phyloP scores from a whole-genome alignment of 2,329 filamentous ascomycete genomes.

The Fusarium sp. region DNA sequence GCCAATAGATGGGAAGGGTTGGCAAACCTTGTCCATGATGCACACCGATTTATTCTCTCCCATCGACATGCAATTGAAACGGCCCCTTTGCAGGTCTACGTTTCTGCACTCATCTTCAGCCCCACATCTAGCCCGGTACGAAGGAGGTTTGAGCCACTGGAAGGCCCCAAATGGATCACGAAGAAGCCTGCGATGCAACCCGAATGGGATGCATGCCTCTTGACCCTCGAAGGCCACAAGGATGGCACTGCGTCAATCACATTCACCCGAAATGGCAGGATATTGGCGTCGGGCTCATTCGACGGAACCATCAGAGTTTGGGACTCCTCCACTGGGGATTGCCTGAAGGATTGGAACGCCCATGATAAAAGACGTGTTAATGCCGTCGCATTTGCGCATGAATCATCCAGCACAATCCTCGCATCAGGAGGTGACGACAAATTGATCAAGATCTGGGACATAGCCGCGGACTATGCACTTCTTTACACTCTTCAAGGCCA shows the following conservation, averaged over 20 bases:
- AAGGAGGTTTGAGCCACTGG: not conserved
- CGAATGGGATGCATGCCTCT: not conserved
- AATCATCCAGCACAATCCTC: not conserved
- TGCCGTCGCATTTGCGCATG: not conserved
- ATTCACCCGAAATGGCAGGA: not conserved
- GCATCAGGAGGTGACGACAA: not conserved
- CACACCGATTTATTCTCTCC: not conserved
- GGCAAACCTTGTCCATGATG: not conserved
- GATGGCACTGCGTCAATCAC: fast-evolving
- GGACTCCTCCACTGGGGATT: not conserved
- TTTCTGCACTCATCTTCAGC: not conserved
- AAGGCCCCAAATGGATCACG: not conserved
- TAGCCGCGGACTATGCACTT: not conserved
- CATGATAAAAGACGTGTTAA: fast-evolving
- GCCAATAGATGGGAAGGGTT: slow-evolving; percentile 25
- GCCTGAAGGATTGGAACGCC: not conserved
- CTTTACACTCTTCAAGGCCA: not conserved
- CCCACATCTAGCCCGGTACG: not conserved
- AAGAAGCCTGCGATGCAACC: not conserved
- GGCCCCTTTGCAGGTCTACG: not conserved
- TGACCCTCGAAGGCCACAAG: not conserved
- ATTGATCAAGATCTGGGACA: not conserved
- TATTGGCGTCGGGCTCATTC: not conserved
- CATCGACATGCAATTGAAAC: not conserved
- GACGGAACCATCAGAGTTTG: not conserved